These are phyloP conservation scores for Saccharomyces hybrid DNA, from an alignment of 1,139 yeast species.

Conservation along the genomic window DNA sequence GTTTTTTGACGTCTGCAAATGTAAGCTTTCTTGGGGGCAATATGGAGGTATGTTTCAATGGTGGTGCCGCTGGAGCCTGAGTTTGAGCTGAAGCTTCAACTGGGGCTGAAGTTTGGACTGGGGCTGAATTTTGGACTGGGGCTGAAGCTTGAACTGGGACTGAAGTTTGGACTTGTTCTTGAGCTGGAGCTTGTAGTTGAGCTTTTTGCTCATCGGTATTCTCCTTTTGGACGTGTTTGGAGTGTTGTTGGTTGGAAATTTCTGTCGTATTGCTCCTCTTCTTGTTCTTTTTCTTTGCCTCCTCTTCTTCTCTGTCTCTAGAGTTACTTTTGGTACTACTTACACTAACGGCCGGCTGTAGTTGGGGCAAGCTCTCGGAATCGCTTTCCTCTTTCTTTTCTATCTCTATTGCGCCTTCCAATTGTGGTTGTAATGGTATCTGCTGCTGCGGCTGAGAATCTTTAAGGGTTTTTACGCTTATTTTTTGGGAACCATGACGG, in stretches of 20 bases:
- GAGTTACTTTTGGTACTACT: constrained; percentile 10
- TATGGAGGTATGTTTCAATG: neutral
- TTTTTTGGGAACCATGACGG: neutral
- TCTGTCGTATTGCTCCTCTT: neutral
- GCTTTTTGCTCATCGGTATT: neutral
- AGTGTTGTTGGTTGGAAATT: neutral
- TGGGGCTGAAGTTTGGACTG: neutral
- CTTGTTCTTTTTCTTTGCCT: neutral
- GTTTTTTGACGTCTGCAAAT: constrained; percentile 25
- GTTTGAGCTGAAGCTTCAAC: neutral
- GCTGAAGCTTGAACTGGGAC: neutral
- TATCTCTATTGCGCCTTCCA: neutral
- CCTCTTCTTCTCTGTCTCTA: neutral
- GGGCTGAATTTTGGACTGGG: neutral
- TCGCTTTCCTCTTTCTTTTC: constrained; percentile 3
- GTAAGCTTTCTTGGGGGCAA: constrained; percentile 27
- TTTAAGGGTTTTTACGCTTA: neutral
- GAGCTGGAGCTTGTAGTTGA: neutral
- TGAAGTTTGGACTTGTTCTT: too few species aligned
- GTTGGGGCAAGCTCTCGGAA: constrained; percentile 4
- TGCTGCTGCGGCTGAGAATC: neutral
- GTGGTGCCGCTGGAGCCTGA: neutral
- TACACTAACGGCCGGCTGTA: constrained; percentile 20
- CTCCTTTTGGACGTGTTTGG: neutral
- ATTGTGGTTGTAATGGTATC: neutral